Base-by-base conservation (phyloP, 148 eudicot genomes). In the Oxyria digyna region DNA sequence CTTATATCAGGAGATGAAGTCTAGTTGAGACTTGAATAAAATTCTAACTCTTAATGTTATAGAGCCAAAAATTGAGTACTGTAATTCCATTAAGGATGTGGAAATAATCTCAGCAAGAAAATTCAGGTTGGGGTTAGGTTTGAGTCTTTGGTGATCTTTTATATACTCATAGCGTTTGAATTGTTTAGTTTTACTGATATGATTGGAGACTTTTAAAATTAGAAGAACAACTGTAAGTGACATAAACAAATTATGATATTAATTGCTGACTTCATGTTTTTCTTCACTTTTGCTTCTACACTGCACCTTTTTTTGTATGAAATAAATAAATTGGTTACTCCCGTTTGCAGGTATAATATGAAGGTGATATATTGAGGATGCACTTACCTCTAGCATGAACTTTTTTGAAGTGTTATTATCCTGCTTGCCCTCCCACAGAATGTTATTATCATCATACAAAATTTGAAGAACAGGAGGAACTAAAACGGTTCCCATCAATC, bases 381-480 rank as follows among this genome's bases (percentile, higher is more conserved):
- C 17, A 59, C 7, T 17, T 59, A 26, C 33, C 33, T 55, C 33
- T 26, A 59, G 65, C 37, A 59, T 59, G 65, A 29, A 6, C 18
- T 5, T 52, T 52, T 29, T 52, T 24, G 27, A 23, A 2, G 62
- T 3, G 13, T 45, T 23, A 13, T 27, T 14, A 57, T 20, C 65
- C 4, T 59, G 38, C 5, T 59, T 9, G 14, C 49, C 62, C 14
- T 2, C 29, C 14, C 31, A 10, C 9, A 20, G 62, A 52, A 52
- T 23, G 3, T n/a, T n/a, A 21, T 52, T 29, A 38, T 29, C 27
- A 59, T 18, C 38, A 6, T 11, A 14, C 37, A 59, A 57, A 15
- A 26, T 23, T 52, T 52, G 14, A 52, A 52, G 62, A 49, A 52
- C 31, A 26, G 64, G 64, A 57, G 62, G 31, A 57, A 57, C 37